A percentile compares a stretch with the other conserved stretches of the same genome.
phyloP scores from a whole-genome alignment of 805 yeast species.

The Wickerhamiella kurtzmanii region DNA sequence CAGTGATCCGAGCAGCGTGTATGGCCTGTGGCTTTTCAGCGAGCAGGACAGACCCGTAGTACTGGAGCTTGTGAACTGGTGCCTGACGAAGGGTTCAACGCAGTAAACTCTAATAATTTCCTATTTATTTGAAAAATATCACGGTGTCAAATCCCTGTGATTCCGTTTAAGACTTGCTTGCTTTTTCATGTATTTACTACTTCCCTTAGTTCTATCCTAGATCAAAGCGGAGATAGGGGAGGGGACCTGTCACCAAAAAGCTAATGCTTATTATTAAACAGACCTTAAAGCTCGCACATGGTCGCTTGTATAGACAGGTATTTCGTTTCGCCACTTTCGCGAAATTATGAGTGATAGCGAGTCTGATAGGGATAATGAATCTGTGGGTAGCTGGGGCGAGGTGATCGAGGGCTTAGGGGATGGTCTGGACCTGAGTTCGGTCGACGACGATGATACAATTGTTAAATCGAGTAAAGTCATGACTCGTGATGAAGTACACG shows the following conservation, averaged over 20 bases:
- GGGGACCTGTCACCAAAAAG: background rate
- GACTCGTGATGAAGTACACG: background rate
- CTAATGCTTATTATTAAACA: background rate
- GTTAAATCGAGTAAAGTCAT: background rate
- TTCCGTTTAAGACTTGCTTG: background rate
- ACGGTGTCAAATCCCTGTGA: background rate
- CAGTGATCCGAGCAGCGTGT: constrained; percentile 23
- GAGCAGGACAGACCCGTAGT: constrained; percentile 24
- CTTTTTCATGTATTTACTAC: background rate
- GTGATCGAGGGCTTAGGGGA: background rate
- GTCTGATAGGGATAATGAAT: background rate
- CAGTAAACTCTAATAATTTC: background rate
- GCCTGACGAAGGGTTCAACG: constrained; percentile 18
- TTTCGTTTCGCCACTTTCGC: background rate
- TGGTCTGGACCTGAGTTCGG: background rate
- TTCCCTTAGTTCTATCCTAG: background rate
- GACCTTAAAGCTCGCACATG: background rate
- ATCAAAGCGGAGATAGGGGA: background rate
- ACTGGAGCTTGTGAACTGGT: constrained; percentile 22
- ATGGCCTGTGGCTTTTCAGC: constrained; percentile 28
- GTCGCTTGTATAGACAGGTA: background rate
- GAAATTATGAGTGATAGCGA: background rate
- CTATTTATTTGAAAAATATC: background rate
- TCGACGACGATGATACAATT: background rate
- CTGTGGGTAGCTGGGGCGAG: background rate